Evolutionary conservation across 2,329 filamentous ascomycete species (phyloP).

Genomic region (Pseudogymnoascus sp.): DNA sequence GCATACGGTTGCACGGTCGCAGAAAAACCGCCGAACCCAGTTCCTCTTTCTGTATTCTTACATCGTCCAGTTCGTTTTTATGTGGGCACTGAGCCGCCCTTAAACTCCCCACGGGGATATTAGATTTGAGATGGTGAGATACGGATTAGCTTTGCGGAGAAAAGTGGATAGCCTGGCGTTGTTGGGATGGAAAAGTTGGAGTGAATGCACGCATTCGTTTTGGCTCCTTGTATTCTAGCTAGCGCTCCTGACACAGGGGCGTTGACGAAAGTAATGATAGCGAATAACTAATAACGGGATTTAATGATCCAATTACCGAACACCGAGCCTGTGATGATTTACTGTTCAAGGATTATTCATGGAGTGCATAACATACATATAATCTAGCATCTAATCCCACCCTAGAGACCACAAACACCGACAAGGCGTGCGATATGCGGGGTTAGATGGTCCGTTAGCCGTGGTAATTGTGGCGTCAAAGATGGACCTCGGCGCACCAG

Average conservation of each 20-base stretch:
- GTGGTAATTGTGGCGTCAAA: neutral
- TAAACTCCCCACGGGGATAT: constrained; percentile 9
- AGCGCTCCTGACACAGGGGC: neutral
- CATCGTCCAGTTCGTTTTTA: constrained; percentile 85
- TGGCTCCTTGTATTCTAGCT: constrained; percentile 7
- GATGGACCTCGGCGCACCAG: neutral
- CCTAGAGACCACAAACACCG: neutral
- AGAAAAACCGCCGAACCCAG: constrained; percentile 80
- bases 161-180: neutral
- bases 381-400: neutral
- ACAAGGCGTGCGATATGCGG: neutral
- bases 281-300: neutral
- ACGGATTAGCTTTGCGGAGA: neutral
- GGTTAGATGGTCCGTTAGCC: neutral
- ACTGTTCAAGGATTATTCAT: neutral
- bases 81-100: constrained; percentile 65
- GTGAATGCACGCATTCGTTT: neutral
- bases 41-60: constrained; percentile 94
- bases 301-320: neutral
- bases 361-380: neutral
- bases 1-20: constrained; percentile 69
- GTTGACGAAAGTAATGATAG: constrained; percentile 5
- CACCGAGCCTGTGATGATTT: neutral
- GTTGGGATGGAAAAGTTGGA: constrained; percentile 8
- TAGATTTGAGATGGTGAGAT: neutral